Conservation (phyloP, 148 eudicot species). For the Fagopyrum tataricum region DNA sequence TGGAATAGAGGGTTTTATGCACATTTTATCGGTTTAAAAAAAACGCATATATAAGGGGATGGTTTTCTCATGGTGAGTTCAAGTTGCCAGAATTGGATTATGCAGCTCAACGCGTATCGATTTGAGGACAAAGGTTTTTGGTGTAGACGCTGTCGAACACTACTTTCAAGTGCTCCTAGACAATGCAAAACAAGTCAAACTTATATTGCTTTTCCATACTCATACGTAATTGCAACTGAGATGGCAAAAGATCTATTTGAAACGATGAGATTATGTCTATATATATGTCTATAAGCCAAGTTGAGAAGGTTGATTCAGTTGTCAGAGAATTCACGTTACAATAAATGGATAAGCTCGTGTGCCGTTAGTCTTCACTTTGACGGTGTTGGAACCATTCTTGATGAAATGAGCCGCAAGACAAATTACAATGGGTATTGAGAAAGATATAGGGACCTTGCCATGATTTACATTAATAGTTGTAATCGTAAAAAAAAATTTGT, state of each 20-base stretch:
- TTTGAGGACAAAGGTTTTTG: conserved; percentile 84
- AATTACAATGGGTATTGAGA: conserved; percentile 51
- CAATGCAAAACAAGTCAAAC: conserved; percentile 67
- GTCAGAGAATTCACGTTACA: conserved; percentile 71
- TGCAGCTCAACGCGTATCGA: conserved; percentile 77
- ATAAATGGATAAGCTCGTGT: conserved; percentile 85
- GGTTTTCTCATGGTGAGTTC: conserved; percentile 57
- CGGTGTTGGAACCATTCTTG: conserved; percentile 50
- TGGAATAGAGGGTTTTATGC: background rate
- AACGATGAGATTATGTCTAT: conserved; percentile 79
- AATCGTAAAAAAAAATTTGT: conserved; percentile 36
- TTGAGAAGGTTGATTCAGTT: conserved; percentile 71
- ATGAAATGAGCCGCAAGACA: conserved; percentile 52
- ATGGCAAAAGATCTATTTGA: conserved; percentile 70
- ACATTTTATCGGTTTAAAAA: background rate
- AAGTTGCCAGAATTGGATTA: conserved; percentile 68
- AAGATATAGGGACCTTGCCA: conserved; percentile 58
- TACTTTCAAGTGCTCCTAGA: conserved; percentile 72
- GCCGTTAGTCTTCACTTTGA: conserved; percentile 69
- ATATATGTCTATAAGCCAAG: conserved; percentile 80
- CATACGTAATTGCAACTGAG: conserved; percentile 57
- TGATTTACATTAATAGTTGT: conserved; percentile 47
- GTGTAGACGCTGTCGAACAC: conserved; percentile 90
- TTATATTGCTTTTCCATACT: conserved; percentile 84
- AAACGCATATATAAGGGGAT: conserved; percentile 91